These are phyloP conservation scores for Plasmodium adleri DNA, from an alignment of 169 alveolate species.

Conservation along the genomic window DNA sequence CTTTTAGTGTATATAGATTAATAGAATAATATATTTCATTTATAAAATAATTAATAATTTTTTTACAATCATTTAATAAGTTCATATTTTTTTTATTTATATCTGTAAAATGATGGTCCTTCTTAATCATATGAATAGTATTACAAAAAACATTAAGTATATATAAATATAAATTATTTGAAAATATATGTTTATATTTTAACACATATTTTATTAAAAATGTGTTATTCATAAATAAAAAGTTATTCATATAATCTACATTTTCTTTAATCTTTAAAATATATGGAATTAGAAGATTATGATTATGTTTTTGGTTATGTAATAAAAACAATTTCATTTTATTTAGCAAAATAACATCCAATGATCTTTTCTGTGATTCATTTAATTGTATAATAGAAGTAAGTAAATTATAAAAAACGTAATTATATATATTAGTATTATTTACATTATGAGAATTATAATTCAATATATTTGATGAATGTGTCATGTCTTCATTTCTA, in stretches of 20 bases:
- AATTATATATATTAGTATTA: conserved; percentile 24
- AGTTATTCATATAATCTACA: conserved; percentile 27
- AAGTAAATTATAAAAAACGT: conserved; percentile 36
- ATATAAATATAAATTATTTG: conserved; percentile 19
- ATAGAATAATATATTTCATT: conserved; percentile 58
- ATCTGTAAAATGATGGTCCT: conserved; percentile 20
- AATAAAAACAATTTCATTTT: conserved; percentile 43
- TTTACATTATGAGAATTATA: conserved; percentile 10
- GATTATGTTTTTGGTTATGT: conserved; percentile 20
- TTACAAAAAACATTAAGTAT: conserved; percentile 29
- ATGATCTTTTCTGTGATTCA: conserved; percentile 22
- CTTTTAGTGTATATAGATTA: conserved; percentile 51
- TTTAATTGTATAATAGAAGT: conserved; percentile 39
- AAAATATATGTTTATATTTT: conserved; percentile 22
- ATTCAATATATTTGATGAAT: conserved; percentile 11
- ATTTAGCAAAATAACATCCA: background rate
- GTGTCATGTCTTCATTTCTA: conserved; percentile 5
- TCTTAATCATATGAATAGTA: conserved; percentile 12
- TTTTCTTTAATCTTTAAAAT: conserved; percentile 14
- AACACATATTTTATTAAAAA: conserved; percentile 44
- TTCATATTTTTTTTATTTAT: conserved; percentile 46
- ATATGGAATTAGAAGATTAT: background rate
- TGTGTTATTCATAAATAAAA: conserved; percentile 25
- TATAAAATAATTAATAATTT: conserved; percentile 58
- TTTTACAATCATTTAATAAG: conserved; percentile 42